Evolutionary conservation across 176 grass and related monocot species (phyloP).

Genomic region (Carex parvula): DNA sequence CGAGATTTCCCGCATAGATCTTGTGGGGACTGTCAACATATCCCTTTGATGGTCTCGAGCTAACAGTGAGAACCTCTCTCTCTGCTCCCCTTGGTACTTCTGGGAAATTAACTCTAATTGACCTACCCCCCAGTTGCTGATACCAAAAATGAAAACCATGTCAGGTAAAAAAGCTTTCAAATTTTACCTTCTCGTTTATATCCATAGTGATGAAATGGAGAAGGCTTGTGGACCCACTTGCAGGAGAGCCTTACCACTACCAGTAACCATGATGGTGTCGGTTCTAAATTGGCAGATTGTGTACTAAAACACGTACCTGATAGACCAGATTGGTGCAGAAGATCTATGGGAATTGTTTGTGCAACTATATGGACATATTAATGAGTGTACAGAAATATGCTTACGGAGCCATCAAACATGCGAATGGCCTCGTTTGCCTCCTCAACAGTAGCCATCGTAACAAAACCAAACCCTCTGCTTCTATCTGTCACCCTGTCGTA

Average conservation of each 20-base stretch:
- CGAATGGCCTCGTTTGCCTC: conserved; percentile 66
- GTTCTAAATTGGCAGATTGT: neutral
- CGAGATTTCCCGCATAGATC: conserved; percentile 85
- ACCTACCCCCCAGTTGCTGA: conserved; percentile 66
- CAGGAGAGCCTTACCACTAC: neutral
- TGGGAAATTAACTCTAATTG: conserved; percentile 75
- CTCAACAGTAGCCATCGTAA: conserved; percentile 70
- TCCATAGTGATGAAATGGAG: neutral
- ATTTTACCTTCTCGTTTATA: neutral
- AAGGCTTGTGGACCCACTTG: neutral
- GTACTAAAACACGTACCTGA: neutral
- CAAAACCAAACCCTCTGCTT: conserved; percentile 86
- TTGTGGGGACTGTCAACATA: conserved; percentile 65
- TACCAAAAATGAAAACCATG: conserved; percentile 19
- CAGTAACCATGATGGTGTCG: neutral
- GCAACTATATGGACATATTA: conserved; percentile 8
- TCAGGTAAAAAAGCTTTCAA: neutral
- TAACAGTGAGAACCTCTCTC: conserved; percentile 35
- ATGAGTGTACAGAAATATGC: conserved; percentile 10
- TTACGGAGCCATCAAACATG: conserved; percentile 88
- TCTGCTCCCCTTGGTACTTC: conserved; percentile 87
- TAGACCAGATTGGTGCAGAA: neutral
- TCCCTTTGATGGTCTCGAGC: conserved; percentile 29
- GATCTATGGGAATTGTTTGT: neutral
- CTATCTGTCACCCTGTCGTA: conserved; percentile 72